These are phyloP conservation scores for Calonectria pteridis DNA, from an alignment of 2,329 filamentous ascomycete genomes.

Conservation along the genomic window DNA sequence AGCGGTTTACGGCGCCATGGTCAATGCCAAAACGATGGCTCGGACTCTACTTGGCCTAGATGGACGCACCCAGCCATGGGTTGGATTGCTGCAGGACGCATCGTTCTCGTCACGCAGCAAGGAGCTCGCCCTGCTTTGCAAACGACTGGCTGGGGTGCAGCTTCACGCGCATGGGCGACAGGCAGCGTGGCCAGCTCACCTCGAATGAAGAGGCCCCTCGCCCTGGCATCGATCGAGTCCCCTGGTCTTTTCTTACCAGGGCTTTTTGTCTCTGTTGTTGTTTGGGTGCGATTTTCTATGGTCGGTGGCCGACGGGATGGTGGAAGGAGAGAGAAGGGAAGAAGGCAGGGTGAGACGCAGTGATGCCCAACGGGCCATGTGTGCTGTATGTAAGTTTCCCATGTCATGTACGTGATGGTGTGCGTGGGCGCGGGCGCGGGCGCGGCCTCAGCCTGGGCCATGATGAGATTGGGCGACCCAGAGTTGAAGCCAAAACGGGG, in stretches of 20 bases:
- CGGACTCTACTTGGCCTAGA: slow-evolving; percentile 10
- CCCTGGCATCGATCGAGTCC: background rate
- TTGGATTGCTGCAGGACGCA: slow-evolving; percentile 9
- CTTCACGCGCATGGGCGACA: slow-evolving; percentile 3
- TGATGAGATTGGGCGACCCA: slow-evolving; percentile 1
- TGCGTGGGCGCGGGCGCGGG: background rate
- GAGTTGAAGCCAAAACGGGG: background rate
- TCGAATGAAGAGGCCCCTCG: slow-evolving; percentile 4
- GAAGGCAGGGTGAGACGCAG: slow-evolving; percentile 33
- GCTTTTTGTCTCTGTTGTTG: background rate
- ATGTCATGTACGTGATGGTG: slow-evolving; percentile 2
- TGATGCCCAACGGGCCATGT: slow-evolving; percentile 41
- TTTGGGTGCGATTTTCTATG: slow-evolving; percentile 24
- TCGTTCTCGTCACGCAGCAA: slow-evolving; percentile 5
- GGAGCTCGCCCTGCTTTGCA: slow-evolving; percentile 11
- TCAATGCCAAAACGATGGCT: slow-evolving; percentile 12
- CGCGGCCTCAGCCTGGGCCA: background rate
- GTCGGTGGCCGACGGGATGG: slow-evolving; percentile 20
- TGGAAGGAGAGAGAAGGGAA: slow-evolving; percentile 7
- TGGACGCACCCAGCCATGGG: background rate
- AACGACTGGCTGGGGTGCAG: slow-evolving; percentile 27
- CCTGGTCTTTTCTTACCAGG: background rate
- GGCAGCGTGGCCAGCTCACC: slow-evolving; percentile 16
- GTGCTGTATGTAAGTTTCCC: background rate
- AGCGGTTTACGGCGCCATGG: background rate